These are phyloP conservation scores for Crithidia fasciculata DNA, from an alignment of 208 protist species.

Conservation along the genomic window DNA sequence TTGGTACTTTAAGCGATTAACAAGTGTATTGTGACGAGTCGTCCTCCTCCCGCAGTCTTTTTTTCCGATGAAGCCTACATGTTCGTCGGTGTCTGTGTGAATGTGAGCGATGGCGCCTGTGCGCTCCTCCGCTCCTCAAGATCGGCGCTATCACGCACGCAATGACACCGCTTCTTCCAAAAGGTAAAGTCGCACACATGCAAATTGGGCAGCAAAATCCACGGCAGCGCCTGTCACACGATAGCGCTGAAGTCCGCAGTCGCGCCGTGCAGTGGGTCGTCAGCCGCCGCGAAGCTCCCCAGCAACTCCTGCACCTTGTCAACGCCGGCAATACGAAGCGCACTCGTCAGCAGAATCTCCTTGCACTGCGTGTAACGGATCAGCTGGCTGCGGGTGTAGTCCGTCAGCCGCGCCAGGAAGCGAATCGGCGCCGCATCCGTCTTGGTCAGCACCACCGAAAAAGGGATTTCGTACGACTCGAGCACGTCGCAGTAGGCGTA, in stretches of 20 bases:
- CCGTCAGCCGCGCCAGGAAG: conserved; percentile 80
- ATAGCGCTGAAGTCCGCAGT: conserved; percentile 79
- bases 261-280: conserved; percentile 56
- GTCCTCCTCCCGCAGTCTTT: too few relatives aligned
- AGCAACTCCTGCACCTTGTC: conserved; percentile 88
- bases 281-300: conserved; percentile 50
- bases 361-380: conserved; percentile 86
- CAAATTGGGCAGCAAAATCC: too few relatives aligned
- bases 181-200: too few relatives aligned
- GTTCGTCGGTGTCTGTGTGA: too few relatives aligned
- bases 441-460: conserved; percentile 88
- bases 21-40: too few relatives aligned
- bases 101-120: too few relatives aligned
- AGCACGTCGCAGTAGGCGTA: conserved; percentile 74
- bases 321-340: conserved; percentile 83
- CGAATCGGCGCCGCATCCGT: conserved; percentile 85
- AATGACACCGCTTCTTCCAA: too few relatives aligned
- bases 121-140: too few relatives aligned
- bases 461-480: conserved; percentile 68
- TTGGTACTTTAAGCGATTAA: too few relatives aligned
- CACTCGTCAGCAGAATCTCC: conserved; percentile 84
- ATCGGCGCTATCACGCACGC: too few relatives aligned
- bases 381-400: conserved; percentile 84
- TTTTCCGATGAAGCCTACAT: too few relatives aligned
- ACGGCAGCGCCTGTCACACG: conserved; percentile 37